Conservation (phyloP, 2,329 filamentous ascomycete species). For the Samsoniella hepiali region DNA sequence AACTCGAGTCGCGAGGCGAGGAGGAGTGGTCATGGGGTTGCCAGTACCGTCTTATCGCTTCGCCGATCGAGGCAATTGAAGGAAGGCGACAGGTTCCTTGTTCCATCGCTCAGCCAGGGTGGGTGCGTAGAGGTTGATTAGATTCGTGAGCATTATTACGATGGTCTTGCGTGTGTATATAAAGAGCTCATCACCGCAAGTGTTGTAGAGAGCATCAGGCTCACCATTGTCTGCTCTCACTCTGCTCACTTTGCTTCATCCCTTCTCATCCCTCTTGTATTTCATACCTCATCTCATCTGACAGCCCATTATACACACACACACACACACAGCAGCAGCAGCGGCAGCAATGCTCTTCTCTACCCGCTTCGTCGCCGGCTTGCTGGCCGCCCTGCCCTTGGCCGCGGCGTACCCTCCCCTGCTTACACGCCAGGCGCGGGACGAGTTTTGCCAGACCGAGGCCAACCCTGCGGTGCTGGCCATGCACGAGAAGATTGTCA, state of each 20-base stretch:
- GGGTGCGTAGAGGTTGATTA: background rate
- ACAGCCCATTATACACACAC: background rate
- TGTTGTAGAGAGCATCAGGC: background rate
- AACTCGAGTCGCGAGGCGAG: background rate
- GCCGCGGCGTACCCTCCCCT: slow-evolving; percentile 3
- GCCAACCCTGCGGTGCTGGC: background rate
- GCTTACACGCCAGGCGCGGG: background rate
- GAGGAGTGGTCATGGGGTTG: background rate
- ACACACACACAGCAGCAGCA: background rate
- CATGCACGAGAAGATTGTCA: slow-evolving; percentile 9
- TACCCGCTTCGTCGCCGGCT: background rate
- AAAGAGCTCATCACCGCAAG: background rate
- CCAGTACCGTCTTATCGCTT: too few species aligned
- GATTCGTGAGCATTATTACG: background rate
- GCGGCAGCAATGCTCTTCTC: slow-evolving; percentile 1
- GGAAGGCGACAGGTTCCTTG: background rate
- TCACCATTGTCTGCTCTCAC: background rate
- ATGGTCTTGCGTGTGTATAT: background rate
- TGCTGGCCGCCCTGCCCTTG: slow-evolving; percentile 6
- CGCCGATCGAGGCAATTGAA: background rate
- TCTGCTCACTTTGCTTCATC: too few species aligned
- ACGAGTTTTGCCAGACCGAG: slow-evolving; percentile 1
- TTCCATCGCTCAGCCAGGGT: background rate
- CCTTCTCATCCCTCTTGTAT: too few species aligned
- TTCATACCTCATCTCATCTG: background rate